Conservation (phyloP, 2,329 filamentous ascomycete genomes). For the Fusarium transvaalense region DNA sequence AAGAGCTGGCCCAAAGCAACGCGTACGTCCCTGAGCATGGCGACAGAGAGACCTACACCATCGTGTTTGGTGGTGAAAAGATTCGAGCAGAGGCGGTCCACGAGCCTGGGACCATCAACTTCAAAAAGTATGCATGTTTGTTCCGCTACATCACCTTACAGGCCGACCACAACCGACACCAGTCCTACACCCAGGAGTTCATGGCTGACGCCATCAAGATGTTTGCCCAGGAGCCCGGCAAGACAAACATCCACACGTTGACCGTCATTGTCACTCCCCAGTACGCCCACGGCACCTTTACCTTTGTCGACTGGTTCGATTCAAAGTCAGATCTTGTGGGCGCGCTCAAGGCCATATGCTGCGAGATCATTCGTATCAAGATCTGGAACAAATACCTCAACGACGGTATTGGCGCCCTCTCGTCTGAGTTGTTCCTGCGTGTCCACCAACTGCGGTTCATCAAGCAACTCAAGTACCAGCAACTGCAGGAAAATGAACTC, state of each 20-base stretch:
- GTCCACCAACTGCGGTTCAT: slow-evolving; percentile 32
- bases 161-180: slow-evolving; percentile 57
- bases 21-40: slow-evolving; percentile 14
- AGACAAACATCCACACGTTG: slow-evolving; percentile 56
- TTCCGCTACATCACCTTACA: slow-evolving; percentile 59
- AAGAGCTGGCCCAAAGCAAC: slow-evolving; percentile 33
- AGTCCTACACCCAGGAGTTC: slow-evolving; percentile 39
- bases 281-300: slow-evolving; percentile 42
- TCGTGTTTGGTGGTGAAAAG: neutral
- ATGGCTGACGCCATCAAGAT: slow-evolving; percentile 55
- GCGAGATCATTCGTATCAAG: slow-evolving; percentile 54
- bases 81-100: slow-evolving; percentile 14
- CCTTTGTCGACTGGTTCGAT: slow-evolving; percentile 55
- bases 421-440: slow-evolving; percentile 19
- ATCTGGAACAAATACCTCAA: slow-evolving; percentile 48
- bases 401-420: neutral
- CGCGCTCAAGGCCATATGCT: slow-evolving; percentile 52
- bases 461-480: slow-evolving; percentile 7
- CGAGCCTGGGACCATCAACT: slow-evolving; percentile 49
- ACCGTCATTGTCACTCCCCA: slow-evolving; percentile 57
- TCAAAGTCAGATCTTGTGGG: slow-evolving; percentile 46
- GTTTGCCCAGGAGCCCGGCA: slow-evolving; percentile 48
- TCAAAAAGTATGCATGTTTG: slow-evolving; percentile 54
- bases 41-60: neutral
- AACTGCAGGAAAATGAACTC: neutral